A percentile compares a stretch with the other conserved stretches of the same genome.
phyloP scores from a whole-genome alignment of 305 asterid species.

The Salvia sclarea region DNA sequence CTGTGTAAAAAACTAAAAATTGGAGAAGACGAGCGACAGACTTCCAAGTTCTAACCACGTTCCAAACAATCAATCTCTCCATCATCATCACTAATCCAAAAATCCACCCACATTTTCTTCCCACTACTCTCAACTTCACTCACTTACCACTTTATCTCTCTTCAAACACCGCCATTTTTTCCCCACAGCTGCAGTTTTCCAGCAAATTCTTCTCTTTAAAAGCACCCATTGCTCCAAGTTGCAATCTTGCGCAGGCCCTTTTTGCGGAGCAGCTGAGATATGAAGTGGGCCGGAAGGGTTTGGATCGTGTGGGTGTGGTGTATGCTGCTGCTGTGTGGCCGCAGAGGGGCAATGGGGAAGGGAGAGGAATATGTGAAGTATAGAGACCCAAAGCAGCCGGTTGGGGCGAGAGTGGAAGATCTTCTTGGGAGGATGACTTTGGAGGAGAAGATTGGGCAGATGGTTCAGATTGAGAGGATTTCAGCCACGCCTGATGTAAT shows the following conservation, averaged over 20 bases:
- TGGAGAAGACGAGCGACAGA: not conserved
- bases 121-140: conserved; percentile 25
- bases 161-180: not conserved
- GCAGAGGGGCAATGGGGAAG: conserved; percentile 40
- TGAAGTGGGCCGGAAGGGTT: conserved; percentile 38
- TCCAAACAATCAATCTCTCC: conserved; percentile 32
- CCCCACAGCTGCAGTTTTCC: not conserved
- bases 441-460: conserved; percentile 88
- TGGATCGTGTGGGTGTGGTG: conserved; percentile 44
- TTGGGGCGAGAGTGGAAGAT: conserved; percentile 63
- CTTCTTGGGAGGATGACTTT: conserved; percentile 71
- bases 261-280: conserved; percentile 27
- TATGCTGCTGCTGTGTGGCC: conserved; percentile 47
- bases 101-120: conserved; percentile 14
- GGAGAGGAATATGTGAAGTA: conserved; percentile 49
- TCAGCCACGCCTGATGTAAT: conserved; percentile 63
- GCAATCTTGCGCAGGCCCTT: conserved; percentile 20
- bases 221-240: conserved; percentile 16
- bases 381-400: conserved; percentile 73
- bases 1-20: not conserved
- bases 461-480: conserved; percentile 83
- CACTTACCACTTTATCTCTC: not conserved
- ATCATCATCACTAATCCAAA: not conserved
- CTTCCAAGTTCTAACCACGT: conserved; percentile 20
- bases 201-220: no score